Base-by-base conservation (phyloP, 371 early-diverging fungal genomes). In the Mortierella sp. region DNA sequence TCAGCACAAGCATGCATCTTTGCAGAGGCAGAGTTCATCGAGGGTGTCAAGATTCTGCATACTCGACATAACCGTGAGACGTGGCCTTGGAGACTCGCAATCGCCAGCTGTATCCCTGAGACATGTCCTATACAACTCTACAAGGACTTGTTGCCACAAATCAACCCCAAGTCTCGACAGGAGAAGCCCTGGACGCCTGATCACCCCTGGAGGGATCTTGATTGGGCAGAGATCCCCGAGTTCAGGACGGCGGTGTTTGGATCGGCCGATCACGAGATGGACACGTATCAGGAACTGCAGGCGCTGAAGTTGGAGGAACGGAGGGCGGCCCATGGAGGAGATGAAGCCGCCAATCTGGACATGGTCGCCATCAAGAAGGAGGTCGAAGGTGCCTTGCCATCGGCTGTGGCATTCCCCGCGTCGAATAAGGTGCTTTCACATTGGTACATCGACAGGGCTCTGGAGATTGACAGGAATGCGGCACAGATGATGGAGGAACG, bases 31-130 rank as follows among this genome's bases (percentile, higher is more conserved):
- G 93, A 90, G 76, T 90, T 93, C 53, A 83, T 91, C 53, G 76
- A 82, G 26, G 94, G 93, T 0, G 76, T 96, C 40, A 89, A 91
- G 69, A 89, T 92, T 14, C 76, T 96, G 21, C 93, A 95, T 74
- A 91, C 89, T 69, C 91, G 93, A 5, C 95, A 95, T 74, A 91
- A 91, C 2, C 70, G 81, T 2, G 90, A 91, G 53, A 79, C 93
- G 0, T 78, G 92, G 53, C 93, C 93, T 5, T 93, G 92, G 77
- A 90, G 95, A 44, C 78, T 94, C 11, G 88, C 89, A 11, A 93
- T 96, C 72, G 80, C 95, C 11, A 88, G 90, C 11, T 90, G 92
- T 59, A 89, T 96, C 1, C 95, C 95, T 2, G 93, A 92, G 78
- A 92, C 93, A 2, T 87, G 90, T 5, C 90, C 90, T 44, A 90